phyloP scores from a whole-genome alignment of 805 yeast species.

The Nakazawaea sp. region DNA sequence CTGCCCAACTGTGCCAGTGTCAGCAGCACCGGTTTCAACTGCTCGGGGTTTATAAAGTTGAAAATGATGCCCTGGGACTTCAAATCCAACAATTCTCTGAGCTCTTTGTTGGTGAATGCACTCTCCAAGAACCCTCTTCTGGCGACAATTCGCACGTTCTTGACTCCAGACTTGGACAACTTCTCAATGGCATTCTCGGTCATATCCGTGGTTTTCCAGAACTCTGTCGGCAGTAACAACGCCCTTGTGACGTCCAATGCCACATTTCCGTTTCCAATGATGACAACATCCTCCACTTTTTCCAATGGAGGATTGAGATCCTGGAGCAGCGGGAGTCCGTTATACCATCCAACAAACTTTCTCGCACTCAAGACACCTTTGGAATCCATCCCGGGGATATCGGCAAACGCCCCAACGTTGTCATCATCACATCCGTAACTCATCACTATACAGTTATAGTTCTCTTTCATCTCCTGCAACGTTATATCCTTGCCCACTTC shows the following conservation, averaged over 20 bases:
- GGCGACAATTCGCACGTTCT: constrained; percentile 67
- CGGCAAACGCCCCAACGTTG: constrained; percentile 38
- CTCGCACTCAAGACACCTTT: constrained; percentile 75
- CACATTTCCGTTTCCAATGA: constrained; percentile 96
- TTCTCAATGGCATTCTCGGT: constrained; percentile 47
- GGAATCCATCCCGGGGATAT: constrained; percentile 51
- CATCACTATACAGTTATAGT: constrained; percentile 68
- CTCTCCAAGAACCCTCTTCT: constrained; percentile 82
- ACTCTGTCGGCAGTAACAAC: constrained; percentile 49
- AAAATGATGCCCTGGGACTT: constrained; percentile 39
- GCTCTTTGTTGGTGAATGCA: constrained; percentile 88
- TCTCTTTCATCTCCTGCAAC: constrained; percentile 38
- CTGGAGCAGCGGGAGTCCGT: constrained; percentile 69
- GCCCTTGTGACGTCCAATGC: constrained; percentile 88
- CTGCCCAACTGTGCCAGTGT: constrained; percentile 34
- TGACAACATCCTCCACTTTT: constrained; percentile 56
- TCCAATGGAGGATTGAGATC: constrained; percentile 50
- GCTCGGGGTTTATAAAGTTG: constrained; percentile 36
- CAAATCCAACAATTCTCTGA: constrained; percentile 74
- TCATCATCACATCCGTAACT: constrained; percentile 78
- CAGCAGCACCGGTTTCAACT: constrained; percentile 22
- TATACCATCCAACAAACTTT: constrained; percentile 93
- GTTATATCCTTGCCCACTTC: constrained; percentile 57
- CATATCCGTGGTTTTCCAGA: constrained; percentile 71
- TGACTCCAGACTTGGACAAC: constrained; percentile 48